phyloP scores from a whole-genome alignment of 495 filamentous ascomycete species.

The Immersiella caudata region DNA sequence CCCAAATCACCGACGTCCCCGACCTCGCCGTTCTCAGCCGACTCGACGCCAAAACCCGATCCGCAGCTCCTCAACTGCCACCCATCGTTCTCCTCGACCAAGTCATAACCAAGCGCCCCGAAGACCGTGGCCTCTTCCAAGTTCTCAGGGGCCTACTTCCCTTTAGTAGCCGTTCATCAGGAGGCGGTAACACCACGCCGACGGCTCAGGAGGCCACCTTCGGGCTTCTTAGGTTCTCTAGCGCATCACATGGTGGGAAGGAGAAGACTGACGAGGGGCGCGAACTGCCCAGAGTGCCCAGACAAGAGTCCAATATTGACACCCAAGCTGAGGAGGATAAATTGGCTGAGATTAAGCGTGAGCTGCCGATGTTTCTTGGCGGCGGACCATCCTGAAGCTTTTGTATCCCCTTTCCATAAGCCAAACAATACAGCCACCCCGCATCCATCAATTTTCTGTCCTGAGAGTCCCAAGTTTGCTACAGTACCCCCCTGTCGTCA shows the following conservation, averaged over 20 bases:
- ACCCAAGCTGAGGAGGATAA: neutral
- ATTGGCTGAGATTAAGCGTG: neutral
- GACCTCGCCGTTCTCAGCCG: slow-evolving; percentile 11
- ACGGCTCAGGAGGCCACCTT: neutral
- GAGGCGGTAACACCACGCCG: neutral
- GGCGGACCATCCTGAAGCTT: slow-evolving; percentile 16
- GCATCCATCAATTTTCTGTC: too few relatives aligned
- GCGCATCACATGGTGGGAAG: neutral
- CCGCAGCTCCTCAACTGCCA: too few relatives aligned
- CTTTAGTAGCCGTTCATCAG: neutral
- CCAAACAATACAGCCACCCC: too few relatives aligned
- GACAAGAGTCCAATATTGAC: neutral
- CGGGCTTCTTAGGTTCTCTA: neutral
- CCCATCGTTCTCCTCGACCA: neutral
- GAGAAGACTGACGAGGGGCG: neutral
- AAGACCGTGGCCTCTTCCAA: neutral
- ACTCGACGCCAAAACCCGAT: neutral
- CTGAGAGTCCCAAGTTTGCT: too few relatives aligned
- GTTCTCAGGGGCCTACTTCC: neutral
- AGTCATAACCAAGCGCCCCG: neutral
- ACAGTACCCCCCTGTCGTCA: too few relatives aligned
- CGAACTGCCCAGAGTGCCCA: neutral
- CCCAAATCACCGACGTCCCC: slow-evolving; percentile 12
- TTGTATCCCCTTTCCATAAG: too few relatives aligned
- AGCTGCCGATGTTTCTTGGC: slow-evolving; percentile 26